phyloP scores from a whole-genome alignment of 225 moss, liverwort and hornwort species.

The Marchantia paleacea region DNA sequence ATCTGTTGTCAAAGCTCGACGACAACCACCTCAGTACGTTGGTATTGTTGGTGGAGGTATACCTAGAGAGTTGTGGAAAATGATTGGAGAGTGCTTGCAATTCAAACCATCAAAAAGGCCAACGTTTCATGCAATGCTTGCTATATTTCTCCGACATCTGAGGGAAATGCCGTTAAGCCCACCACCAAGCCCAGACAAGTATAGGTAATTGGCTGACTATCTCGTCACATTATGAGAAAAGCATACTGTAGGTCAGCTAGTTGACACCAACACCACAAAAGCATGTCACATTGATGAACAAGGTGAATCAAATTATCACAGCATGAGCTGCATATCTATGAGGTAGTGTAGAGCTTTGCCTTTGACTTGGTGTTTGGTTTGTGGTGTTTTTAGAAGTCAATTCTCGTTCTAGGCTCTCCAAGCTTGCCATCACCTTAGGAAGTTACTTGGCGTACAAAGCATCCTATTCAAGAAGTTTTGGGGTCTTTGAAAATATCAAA shows the following conservation, averaged over 20 bases:
- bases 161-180: slow-evolving; percentile 51
- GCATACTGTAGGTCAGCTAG: not conserved
- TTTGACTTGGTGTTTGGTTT: not conserved
- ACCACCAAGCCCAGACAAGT: slow-evolving; percentile 53
- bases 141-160: slow-evolving; percentile 44
- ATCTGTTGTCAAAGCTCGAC: slow-evolving; percentile 45
- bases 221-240: not conserved
- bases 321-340: not conserved
- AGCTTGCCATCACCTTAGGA: not conserved
- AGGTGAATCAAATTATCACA: not conserved
- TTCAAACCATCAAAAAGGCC: slow-evolving; percentile 51
- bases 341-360: not conserved
- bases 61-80: slow-evolving; percentile 53
- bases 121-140: slow-evolving; percentile 50
- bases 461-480: not conserved
- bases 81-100: slow-evolving; percentile 55
- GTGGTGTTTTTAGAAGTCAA: not conserved
- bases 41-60: slow-evolving; percentile 52
- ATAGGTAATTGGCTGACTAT: slow-evolving; percentile 14
- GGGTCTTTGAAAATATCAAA: not conserved
- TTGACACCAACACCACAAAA: not conserved
- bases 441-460: not conserved
- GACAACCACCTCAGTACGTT: slow-evolving; percentile 52
- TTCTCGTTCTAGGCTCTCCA: not conserved
- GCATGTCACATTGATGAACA: not conserved